Evolutionary conservation across 805 yeast species (phyloP), one percentile per base, ranked within the genome.

Genomic region (Candida railenensis): DNA sequence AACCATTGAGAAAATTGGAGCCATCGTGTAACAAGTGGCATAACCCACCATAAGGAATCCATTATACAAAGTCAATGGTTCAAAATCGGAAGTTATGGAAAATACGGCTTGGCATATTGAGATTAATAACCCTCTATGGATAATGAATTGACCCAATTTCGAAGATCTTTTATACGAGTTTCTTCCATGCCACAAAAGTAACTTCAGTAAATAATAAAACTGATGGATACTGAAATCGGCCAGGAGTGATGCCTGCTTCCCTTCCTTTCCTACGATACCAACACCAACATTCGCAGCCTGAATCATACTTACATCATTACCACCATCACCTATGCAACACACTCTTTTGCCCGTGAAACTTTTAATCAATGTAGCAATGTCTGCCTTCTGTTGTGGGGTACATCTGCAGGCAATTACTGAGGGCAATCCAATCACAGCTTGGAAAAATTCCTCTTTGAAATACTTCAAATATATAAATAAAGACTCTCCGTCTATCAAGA

Each of bases 31-130:
- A 45, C 89, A 78, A 0, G 99, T 94, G 2, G 98, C 96, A 66
- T 94, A 94, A 1, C 99, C 99, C 38, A 94, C 99, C 97, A 94
- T 90, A 40, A 94, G 74, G 85, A 96, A 92, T 2, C 99, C 99
- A 63, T 94, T 92, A 61, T 87, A 89, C 45, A 94, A 73, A 0
- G 98, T 98, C 50, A 94, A 73, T 1, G 99, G 99, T 64, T 91
- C 98, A 62, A 89, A 94, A 3, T 78, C 68, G 0, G 97, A 89
- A 37, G 89, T 79, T 12, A 92, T 79, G 1, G 97, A 90, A 63
- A 80, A 94, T 14, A 94, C 90, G 1, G 96, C 96, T 66, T 94
- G 99, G 45, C 97, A 92, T 3, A 92, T 91, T 2, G 96, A 88
- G 43, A 94, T 92, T 37, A 94, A 78, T 44, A 94, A 74, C 25